Base-by-base conservation (phyloP, 108 stramenopile genomes). In the Cylindrotheca fusiformis region DNA sequence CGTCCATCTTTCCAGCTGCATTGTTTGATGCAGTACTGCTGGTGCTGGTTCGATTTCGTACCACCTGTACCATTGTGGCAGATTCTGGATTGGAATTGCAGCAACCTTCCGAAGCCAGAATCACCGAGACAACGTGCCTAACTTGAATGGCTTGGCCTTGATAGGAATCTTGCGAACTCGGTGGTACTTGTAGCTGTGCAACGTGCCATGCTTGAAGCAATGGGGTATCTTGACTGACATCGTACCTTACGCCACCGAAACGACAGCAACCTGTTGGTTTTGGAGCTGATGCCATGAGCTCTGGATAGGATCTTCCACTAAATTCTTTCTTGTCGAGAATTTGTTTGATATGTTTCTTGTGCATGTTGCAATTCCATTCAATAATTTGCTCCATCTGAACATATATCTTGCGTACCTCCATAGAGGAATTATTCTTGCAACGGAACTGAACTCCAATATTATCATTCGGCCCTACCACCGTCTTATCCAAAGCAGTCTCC, bases 51-150 rank as follows among this genome's bases (percentile, higher is more conserved):
- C 20, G 4, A 0, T 28, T 30, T 3, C 33, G 58, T 22, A 50
- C 59, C 23, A 69, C 0, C 27, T 60, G 48, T 3, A 69, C 52
- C 32, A 52, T 4, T n/a, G 68, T 53, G 8, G 58, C 28, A 19
- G 68, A 55, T 47, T 71, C 69, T 4, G 69, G 69, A 50, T 71
- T 63, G 3, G 44, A 63, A 4, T 31, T 50, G 29, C 69, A 71
- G 32, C 69, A 71, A 45, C 69, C 69, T n/a, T 47, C 18, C 29
- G 69, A 60, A 2, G 48, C 18, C 6, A 71, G 20, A 32, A 36
- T 22, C 0, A 71, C 44, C 26, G 0, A 32, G 6, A 58, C 19
- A 2, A 57, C 61, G 57, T 71, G 69, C 17, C 61, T 53, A 32
- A 71, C 46, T 10, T 28, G 31, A 3, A 71, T 33, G 46, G 32